Base-by-base conservation (phyloP, 371 early-diverging fungal species). In the Fennellomyces sp. region DNA sequence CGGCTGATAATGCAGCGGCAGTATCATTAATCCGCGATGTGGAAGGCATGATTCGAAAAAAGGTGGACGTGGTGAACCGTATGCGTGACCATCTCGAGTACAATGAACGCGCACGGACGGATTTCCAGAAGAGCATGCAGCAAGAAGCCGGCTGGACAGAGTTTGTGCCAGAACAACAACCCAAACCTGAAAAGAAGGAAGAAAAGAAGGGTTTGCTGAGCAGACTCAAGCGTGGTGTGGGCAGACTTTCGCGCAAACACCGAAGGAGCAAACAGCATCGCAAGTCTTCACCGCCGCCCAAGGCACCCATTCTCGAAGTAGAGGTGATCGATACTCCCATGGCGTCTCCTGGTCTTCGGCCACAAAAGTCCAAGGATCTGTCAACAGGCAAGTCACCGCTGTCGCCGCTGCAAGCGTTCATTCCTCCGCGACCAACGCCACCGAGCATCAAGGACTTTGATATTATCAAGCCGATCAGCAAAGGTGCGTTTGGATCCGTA, bases 401-500 rank as follows among this genome's bases (percentile, higher is more conserved):
- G 5, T 82, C 80, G 1, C 85, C 81, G 31, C 72, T 79, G 6
- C 83, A 76, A 27, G 76, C 80, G 2, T 70, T 78, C 13, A 49
- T 61, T 2, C 62, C 70, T 2, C 75, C 82, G 2, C 70, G 84
- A 8, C 86, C 83, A 1, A 69, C 69, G 3, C 70, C 66, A 4
- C 91, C 91, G 0, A 88, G 88, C 42, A 94, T 94, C 73, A 93
- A 91, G 67, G 96, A 96, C 68, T 96, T 89, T 69, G 93, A 94
- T 50, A 90, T 96, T 58, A 90, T 96, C 66, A 96, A 96, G 61
- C 94, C 96, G 1, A 96, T 96, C 52, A 90, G 90, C 61, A 92
- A 92, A 70, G 96, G 96, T 23, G 96, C 96, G 0, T 96, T 93
- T 80, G 96, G 96, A 7, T 89, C 91, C 2, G 96, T 96, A 0